These are phyloP conservation scores for Solanum bukasovii DNA, from an alignment of 257 asterid genomes.

Conservation along the genomic window DNA sequence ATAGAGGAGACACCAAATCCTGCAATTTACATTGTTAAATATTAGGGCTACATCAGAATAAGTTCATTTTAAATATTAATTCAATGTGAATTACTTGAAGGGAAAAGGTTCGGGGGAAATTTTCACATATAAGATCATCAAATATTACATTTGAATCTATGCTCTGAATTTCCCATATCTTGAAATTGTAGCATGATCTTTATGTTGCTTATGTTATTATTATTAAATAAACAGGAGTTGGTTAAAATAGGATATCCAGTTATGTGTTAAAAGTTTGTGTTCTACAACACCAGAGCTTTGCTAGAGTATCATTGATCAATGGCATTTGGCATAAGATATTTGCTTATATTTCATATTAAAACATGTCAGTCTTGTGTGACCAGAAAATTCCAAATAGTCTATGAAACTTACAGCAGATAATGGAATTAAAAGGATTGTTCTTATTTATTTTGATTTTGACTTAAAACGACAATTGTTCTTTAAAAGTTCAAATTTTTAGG, in stretches of 20 bases:
- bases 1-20: neutral
- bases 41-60: neutral
- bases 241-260: neutral
- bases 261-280: neutral
- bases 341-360: neutral
- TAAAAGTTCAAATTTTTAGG: neutral
- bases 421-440: neutral
- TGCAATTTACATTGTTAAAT: neutral
- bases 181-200: neutral
- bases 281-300: neutral
- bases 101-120: neutral
- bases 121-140: neutral
- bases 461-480: neutral
- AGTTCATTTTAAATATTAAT: neutral
- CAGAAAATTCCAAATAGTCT: neutral
- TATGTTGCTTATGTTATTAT: neutral
- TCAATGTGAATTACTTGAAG: neutral
- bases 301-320: neutral
- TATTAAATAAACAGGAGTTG: neutral
- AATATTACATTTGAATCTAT: neutral
- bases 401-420: neutral
- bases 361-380: neutral
- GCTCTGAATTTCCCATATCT: neutral
- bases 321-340: neutral
- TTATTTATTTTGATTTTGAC: neutral